phyloP scores from a whole-genome alignment of 2,329 filamentous ascomycete genomes.

The Thelonectria blattea region DNA sequence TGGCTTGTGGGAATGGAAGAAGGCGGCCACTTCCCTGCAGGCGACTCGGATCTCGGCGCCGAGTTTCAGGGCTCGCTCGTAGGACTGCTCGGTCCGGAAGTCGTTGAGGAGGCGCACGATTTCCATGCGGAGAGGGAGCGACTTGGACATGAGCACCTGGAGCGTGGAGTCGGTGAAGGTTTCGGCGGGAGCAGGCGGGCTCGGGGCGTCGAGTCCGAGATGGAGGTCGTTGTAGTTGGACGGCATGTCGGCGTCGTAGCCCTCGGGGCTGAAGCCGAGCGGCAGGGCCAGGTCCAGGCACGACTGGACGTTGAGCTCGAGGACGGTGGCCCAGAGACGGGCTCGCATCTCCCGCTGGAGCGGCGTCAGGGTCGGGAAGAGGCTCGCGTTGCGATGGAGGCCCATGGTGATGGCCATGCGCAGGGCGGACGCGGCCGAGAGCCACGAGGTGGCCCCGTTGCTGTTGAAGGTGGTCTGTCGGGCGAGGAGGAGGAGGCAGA shows the following conservation, averaged over 20 bases:
- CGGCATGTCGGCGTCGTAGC: slow-evolving; percentile 30
- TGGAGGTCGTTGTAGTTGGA: slow-evolving; percentile 34
- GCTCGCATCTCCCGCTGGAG: slow-evolving; percentile 30
- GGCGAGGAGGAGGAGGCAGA: slow-evolving; percentile 33
- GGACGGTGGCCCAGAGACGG: slow-evolving; percentile 35
- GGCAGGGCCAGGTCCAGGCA: slow-evolving; percentile 35
- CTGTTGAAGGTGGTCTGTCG: slow-evolving; percentile 38
- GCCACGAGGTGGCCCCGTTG: slow-evolving; percentile 35
- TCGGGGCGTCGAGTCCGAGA: slow-evolving; percentile 21
- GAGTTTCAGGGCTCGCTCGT: slow-evolving; percentile 29
- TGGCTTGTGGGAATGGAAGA: slow-evolving; percentile 26
- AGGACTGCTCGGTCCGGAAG: slow-evolving; percentile 28
- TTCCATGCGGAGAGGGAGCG: slow-evolving; percentile 30
- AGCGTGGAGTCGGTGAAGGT: slow-evolving; percentile 33
- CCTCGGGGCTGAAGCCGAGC: slow-evolving; percentile 24
- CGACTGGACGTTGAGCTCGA: slow-evolving; percentile 33
- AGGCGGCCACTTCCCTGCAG: slow-evolving; percentile 33
- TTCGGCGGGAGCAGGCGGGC: slow-evolving; percentile 7
- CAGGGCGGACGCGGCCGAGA: slow-evolving; percentile 33
- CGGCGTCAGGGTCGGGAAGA: slow-evolving; percentile 30
- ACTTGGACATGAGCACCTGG: slow-evolving; percentile 31
- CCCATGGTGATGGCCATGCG: slow-evolving; percentile 38
- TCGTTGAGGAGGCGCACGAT: slow-evolving; percentile 33
- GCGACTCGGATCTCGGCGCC: slow-evolving; percentile 29
- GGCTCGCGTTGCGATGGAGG: slow-evolving; percentile 31